Evolutionary conservation across 1,284 basidiomycete species (phyloP), one percentile per base, ranked within the genome.

Genomic region (Mycosarcoma mackinlayi): DNA sequence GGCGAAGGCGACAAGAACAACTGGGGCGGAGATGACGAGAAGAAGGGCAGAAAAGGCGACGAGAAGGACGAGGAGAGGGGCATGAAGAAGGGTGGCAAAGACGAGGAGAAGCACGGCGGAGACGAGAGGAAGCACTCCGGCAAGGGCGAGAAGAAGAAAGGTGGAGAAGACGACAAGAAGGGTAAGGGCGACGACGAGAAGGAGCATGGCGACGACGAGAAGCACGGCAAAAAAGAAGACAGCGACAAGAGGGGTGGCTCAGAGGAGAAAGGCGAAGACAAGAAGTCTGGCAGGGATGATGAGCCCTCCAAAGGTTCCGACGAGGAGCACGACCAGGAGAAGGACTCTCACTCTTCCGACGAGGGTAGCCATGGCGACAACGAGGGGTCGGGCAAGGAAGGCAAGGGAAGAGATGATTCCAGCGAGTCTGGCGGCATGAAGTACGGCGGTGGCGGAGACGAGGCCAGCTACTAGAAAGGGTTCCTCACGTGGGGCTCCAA

Each of bases 371-470:
- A 33, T 7, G 23, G 34, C 35, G 30, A 37, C 5, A 34, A 28
- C 28, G 42, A 28, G 11, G 35, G 38, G 28, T 51, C 39, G 3
- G 21, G 49, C 39, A 34, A 27, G 16, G 11, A 11, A n/a, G 47
- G 25, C 27, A 21, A 52, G 23, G 38, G 28, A 16, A 14, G 19
- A 24, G 30, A 23, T 24, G 27, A 27, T n/a, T 13, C 28, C 8
- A 27, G 27, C 8, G 34, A 21, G 6, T 54, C 52, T 31, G 42
- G 27, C 25, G n/a, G 35, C 28, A 25, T 40, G 28, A 23, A 50
- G 27, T 31, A 50, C 37, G 49, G 58, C 31, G 50, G 50, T 14
- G 37, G 57, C 25, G 58, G 44, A 27, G 57, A 52, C 38, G 25
- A 11, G 37, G 37, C 48, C 21, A 50, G 48, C 38, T 50, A 31